Evolutionary conservation across 257 asterid genomes (phyloP), one percentile per base, ranked within the genome.

Genomic region (Lithospermum erythrorhizon): DNA sequence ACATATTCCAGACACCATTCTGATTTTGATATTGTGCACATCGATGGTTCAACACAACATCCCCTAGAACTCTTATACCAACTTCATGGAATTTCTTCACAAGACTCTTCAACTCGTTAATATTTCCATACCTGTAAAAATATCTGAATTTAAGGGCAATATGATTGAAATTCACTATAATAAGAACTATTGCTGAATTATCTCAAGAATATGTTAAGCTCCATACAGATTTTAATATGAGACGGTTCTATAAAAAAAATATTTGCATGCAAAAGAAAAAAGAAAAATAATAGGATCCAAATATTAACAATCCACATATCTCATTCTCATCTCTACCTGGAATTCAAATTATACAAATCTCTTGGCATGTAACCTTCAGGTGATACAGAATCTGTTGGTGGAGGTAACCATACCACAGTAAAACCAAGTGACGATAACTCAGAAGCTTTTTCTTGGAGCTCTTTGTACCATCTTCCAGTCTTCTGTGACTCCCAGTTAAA

Each of bases 341-440:
- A 93, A 76, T 86, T 82, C 75, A 93, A 73, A 81, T 93, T 84
- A 75, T 86, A 93, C 72, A 88, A 80, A 76, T 93, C 98, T 72
- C 62, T 72, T 24, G 98, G 98, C 98, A 93, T 89, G 81, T 93
- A 93, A 19, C 98, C 98, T 78, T 93, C 98, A 45, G 98, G 81
- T 37, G 98, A 93, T 64, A 93, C 97, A 15, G 98, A 93, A 41
- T 86, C 97, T 7, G 98, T 93, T 20, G 97, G 98, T 25, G 97
- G 98, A 61, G 98, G 98, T 73, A 93, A 79, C 98, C 98, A 89
- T 63, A 93, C 72, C 65, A 89, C 87, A 22, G 89, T 86, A 68
- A 93, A 84, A 73, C 98, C 98, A 61, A 89, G 79, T 27, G 87
- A 73, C 27, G 98, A 76, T 70, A 93, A 73, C 70, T 86, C 79